These are phyloP conservation scores for Cicer bijugum DNA, from an alignment of 306 rosid genomes.

Conservation along the genomic window DNA sequence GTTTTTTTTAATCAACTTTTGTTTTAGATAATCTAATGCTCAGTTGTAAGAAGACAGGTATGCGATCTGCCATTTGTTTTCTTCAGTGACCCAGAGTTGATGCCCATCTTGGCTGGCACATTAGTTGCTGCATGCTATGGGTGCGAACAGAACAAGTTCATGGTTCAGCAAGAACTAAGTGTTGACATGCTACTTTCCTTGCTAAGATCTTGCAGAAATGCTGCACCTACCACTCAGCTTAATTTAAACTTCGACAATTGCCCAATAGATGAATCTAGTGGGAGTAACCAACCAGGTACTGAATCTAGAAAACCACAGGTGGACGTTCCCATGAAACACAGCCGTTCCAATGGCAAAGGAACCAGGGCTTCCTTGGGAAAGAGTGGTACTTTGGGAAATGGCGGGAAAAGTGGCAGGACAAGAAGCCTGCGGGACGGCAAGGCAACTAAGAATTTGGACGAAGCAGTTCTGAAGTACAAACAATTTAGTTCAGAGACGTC, in stretches of 20 bases:
- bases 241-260: conserved; percentile 56
- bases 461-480: conserved; percentile 60
- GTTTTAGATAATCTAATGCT: conserved; percentile 48
- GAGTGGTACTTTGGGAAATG: conserved; percentile 60
- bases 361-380: conserved; percentile 56
- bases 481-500: conserved; percentile 56
- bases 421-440: conserved; percentile 71
- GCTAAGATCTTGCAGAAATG: conserved; percentile 75
- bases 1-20: conserved; percentile 30
- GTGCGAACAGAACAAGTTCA: conserved; percentile 87
- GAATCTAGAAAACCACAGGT: conserved; percentile 55
- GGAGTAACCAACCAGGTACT: conserved; percentile 51
- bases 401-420: conserved; percentile 59
- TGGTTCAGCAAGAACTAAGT: conserved; percentile 92
- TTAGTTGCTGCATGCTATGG: conserved; percentile 90
- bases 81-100: conserved; percentile 98
- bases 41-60: conserved; percentile 63
- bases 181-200: conserved; percentile 88
- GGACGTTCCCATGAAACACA: conserved; percentile 52
- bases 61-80: conserved; percentile 92
- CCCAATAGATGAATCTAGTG: conserved; percentile 60
- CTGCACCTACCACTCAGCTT: conserved; percentile 51
- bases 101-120: conserved; percentile 92
- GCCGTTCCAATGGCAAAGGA: conserved; percentile 63
- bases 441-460: conserved; percentile 63